These are phyloP conservation scores for Torulaspora franciscae DNA, from an alignment of 805 yeast genomes.

Conservation along the genomic window DNA sequence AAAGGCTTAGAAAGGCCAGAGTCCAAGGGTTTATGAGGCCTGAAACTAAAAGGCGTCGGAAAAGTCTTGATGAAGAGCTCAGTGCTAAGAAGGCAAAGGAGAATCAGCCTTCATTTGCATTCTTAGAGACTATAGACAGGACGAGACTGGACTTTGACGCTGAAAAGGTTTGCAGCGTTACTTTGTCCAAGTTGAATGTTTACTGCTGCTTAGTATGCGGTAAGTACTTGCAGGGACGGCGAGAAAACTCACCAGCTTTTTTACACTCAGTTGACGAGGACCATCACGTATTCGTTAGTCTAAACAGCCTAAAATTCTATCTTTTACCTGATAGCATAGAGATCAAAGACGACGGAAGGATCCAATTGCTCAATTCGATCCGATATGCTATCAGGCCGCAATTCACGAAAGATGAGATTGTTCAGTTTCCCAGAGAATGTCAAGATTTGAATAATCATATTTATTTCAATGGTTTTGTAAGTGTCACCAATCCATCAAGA, in stretches of 20 bases:
- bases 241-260: constrained; percentile 59
- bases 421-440: constrained; percentile 32
- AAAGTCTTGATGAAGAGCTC: background rate
- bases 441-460: constrained; percentile 42
- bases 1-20: too few species aligned
- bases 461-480: constrained; percentile 62
- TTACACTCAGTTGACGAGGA: constrained; percentile 57
- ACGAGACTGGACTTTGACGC: constrained; percentile 57
- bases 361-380: constrained; percentile 47
- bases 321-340: constrained; percentile 50
- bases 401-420: constrained; percentile 38
- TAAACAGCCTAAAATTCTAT: constrained; percentile 46
- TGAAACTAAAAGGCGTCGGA: background rate
- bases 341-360: constrained; percentile 20
- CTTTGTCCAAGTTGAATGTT: constrained; percentile 55
- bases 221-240: constrained; percentile 64
- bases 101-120: constrained; percentile 14
- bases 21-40: background rate
- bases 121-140: constrained; percentile 32
- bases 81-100: constrained; percentile 4
- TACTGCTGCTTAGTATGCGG: constrained; percentile 75
- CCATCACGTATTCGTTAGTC: constrained; percentile 60
- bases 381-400: constrained; percentile 49
- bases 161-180: constrained; percentile 60
- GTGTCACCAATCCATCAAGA: constrained; percentile 43